phyloP scores from a whole-genome alignment of 768 basidiomycete genomes.

The Hortiboletus flavorubellus region DNA sequence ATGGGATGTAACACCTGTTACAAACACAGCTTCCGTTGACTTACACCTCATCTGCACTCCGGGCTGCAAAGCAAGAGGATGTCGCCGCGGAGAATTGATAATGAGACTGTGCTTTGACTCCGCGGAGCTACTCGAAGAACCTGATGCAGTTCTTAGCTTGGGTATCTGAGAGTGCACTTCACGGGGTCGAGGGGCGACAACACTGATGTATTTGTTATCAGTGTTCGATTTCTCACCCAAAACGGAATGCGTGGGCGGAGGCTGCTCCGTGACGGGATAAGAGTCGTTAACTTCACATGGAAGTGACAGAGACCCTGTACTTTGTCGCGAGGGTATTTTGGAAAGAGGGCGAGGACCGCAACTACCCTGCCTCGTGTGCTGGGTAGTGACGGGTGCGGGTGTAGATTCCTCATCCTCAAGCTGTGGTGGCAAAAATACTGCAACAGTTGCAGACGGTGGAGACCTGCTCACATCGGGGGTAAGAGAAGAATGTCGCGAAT shows the following conservation, averaged over 20 bases:
- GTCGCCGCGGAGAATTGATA: background rate
- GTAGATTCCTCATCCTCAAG: constrained; percentile 1
- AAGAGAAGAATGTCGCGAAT: constrained; percentile 12
- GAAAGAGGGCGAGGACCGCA: constrained; percentile 40
- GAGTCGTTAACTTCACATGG: constrained; percentile 1
- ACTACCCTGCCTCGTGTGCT: constrained; percentile 23
- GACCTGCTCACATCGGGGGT: constrained; percentile 13
- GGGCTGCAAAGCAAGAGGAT: constrained; percentile 9
- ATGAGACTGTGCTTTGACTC: constrained; percentile 11
- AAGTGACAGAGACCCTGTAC: constrained; percentile 16
- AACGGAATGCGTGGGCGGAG: background rate
- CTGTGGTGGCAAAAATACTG: background rate
- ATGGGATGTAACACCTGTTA: no score
- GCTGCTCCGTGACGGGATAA: background rate
- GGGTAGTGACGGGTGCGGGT: background rate
- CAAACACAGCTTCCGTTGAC: background rate
- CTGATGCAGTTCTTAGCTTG: constrained; percentile 25
- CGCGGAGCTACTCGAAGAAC: constrained; percentile 24
- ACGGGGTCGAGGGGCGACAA: constrained; percentile 1
- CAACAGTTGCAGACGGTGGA: constrained; percentile 5
- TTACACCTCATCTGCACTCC: background rate
- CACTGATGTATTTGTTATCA: constrained; percentile 1
- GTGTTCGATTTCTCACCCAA: constrained; percentile 18
- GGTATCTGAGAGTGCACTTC: constrained; percentile 29
- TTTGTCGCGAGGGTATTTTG: constrained; percentile 32